These are phyloP conservation scores for Eutypella sp. DNA, from an alignment of 2,329 filamentous ascomycete species.

Conservation along the genomic window DNA sequence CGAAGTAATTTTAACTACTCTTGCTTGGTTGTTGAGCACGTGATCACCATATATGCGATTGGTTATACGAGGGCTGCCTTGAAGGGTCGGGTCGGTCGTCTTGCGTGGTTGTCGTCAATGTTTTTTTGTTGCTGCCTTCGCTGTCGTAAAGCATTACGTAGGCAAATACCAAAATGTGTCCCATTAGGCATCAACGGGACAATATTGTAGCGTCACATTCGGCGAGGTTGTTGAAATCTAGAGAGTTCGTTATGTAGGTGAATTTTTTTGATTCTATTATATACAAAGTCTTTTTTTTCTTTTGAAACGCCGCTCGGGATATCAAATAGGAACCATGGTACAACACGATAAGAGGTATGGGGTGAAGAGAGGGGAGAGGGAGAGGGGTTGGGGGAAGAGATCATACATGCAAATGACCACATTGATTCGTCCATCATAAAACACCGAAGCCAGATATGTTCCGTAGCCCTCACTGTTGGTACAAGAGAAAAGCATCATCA, in stretches of 20 bases:
- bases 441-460: conserved; percentile 46
- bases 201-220: no score
- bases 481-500: conserved; percentile 24
- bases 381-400: no score
- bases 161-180: no score
- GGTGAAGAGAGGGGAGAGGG: conserved; percentile 32
- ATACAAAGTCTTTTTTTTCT: conserved; percentile 21
- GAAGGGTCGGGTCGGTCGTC: conserved; percentile 4
- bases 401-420: conserved; percentile 30
- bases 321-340: conserved; percentile 26
- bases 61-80: no score
- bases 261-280: conserved; percentile 20
- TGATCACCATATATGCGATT: neutral
- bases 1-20: neutral
- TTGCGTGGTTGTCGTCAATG: no score
- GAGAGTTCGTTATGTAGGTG: neutral
- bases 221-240: no score
- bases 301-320: conserved; percentile 28
- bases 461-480: conserved; percentile 34
- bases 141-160: no score
- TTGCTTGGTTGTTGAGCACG: neutral
- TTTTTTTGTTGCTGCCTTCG: neutral
- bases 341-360: conserved; percentile 13
- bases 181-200: no score
- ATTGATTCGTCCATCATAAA: conserved; percentile 35